Evolutionary conservation across 23 red algal species (phyloP).

Genomic region (Pyropia yezoensis): DNA sequence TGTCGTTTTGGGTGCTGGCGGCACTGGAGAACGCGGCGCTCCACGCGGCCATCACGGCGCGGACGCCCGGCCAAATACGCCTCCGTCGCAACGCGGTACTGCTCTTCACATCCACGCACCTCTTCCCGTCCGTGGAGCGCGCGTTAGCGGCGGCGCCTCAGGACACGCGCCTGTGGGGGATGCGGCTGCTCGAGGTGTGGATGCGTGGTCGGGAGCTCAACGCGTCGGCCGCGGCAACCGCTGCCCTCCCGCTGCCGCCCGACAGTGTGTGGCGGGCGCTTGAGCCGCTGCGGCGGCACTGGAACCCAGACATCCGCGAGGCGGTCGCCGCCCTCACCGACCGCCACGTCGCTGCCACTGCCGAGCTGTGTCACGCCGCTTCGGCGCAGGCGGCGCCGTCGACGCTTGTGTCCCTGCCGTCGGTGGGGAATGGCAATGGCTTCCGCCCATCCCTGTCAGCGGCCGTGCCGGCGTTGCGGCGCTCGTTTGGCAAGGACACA

Average conservation of each 20-base stretch:
- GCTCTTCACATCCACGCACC: constrained; percentile 30
- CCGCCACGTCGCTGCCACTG: constrained; percentile 18
- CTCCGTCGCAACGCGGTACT: constrained; percentile 27
- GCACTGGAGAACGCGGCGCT: constrained; percentile 45
- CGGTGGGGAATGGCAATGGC: too few species aligned
- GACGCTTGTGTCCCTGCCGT: too few species aligned
- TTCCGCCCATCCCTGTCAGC: neutral
- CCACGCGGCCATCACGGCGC: constrained; percentile 29
- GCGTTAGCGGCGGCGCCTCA: constrained; percentile 21
- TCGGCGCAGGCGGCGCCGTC: neutral
- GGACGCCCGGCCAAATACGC: constrained; percentile 15
- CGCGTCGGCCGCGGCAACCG: constrained; percentile 10
- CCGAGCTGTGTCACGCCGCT: neutral
- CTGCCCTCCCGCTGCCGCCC: constrained; percentile 14
- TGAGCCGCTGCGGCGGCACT: constrained; percentile 41
- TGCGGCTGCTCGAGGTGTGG: constrained; percentile 54
- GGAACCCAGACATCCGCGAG: constrained; percentile 35
- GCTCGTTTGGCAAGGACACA: constrained; percentile 13
- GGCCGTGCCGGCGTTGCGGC: neutral
- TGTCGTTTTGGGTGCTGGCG: constrained; percentile 53
- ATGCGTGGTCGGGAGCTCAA: constrained; percentile 48
- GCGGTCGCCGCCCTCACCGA: constrained; percentile 11
- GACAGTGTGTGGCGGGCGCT: constrained; percentile 24
- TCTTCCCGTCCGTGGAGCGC: constrained; percentile 36
- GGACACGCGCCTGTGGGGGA: constrained; percentile 62